Base-by-base conservation (phyloP, 169 alveolate genomes). In the Fabrea salina region DNA sequence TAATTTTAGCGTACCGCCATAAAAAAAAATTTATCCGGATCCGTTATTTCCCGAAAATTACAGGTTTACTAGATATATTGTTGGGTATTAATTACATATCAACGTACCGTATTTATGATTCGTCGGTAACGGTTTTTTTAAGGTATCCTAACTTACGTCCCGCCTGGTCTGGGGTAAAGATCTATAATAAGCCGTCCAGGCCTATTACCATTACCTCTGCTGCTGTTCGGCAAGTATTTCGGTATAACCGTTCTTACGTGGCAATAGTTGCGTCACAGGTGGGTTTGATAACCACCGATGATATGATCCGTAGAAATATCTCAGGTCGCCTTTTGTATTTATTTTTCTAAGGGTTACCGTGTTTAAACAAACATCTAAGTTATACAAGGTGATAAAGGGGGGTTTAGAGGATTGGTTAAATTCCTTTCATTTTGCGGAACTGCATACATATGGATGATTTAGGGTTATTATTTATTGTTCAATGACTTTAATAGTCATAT, bases 331-430 rank as follows among this genome's bases (percentile, higher is more conserved):
- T 54, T 16, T 8, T 54, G 6, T 54, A 6, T 54, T 7, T 54
- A 11, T 54, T 54, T 16, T 54, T 54, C 33, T 54, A n/a, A n/a
- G n/a, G n/a, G n/a, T n/a, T n/a, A n/a, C n/a, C n/a, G n/a, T n/a
- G n/a, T n/a, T n/a, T n/a, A n/a, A n/a, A n/a, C n/a, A n/a, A n/a
- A n/a, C n/a, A n/a, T n/a, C n/a, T n/a, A n/a, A n/a, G n/a, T n/a
- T n/a, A n/a, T n/a, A n/a, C n/a, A n/a, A n/a, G n/a, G n/a, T n/a
- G n/a, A n/a, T n/a, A n/a, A n/a, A n/a, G n/a, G n/a, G n/a, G n/a
- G n/a, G n/a, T 32, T 56, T 75, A 64, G 13, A 43, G 82, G 7
- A 50, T 75, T 57, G 3, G 22, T 53, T 51, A 51, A 7, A 44
- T 56, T 5, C n/a, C 50, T 4, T 39, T 43, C 22, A 8, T 56